These are phyloP conservation scores for Hypoxylon sp. DNA, from an alignment of 2,329 filamentous ascomycete genomes.

Conservation along the genomic window DNA sequence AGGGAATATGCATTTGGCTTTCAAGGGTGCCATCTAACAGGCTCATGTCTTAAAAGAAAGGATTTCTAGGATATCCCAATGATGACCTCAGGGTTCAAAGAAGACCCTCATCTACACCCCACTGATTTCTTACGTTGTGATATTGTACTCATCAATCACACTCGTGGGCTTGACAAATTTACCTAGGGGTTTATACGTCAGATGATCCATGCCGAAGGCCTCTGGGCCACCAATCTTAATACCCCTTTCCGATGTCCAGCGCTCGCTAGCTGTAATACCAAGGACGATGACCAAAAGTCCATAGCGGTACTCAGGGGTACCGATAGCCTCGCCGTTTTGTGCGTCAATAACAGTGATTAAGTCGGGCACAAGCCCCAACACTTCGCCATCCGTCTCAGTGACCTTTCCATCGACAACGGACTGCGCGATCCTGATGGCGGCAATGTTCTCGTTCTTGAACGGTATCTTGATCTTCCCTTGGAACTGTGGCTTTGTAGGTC, in stretches of 20 bases:
- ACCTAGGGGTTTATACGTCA: slow-evolving; percentile 58
- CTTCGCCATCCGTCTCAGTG: slow-evolving; percentile 48
- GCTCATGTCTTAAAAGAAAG: too few relatives aligned
- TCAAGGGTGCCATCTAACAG: too few relatives aligned
- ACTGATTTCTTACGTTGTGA: slow-evolving; percentile 31
- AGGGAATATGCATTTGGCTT: too few relatives aligned
- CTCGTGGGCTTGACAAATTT: slow-evolving; percentile 59
- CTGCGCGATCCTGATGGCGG: slow-evolving; percentile 53
- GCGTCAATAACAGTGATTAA: slow-evolving; percentile 64
- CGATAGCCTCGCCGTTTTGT: slow-evolving; percentile 64
- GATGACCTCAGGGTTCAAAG: too few relatives aligned
- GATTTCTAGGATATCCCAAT: too few relatives aligned
- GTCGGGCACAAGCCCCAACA: slow-evolving; percentile 65
- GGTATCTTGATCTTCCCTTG: slow-evolving; percentile 67
- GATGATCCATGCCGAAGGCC: slow-evolving; percentile 57
- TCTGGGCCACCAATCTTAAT: slow-evolving; percentile 60
- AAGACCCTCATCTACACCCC: too few relatives aligned
- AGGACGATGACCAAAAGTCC: slow-evolving; percentile 60
- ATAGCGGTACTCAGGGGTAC: slow-evolving; percentile 65
- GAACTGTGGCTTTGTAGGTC: slow-evolving; percentile 45
- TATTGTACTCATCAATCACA: slow-evolving; percentile 61
- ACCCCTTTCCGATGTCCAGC: slow-evolving; percentile 57
- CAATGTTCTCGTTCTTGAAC: slow-evolving; percentile 79
- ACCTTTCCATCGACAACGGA: slow-evolving; percentile 43
- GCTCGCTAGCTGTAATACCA: slow-evolving; percentile 55